Percentiles rank a stretch among this genome's conserved stretches.
phyloP scores from a whole-genome alignment of 257 asterid genomes.

The Plantago major region DNA sequence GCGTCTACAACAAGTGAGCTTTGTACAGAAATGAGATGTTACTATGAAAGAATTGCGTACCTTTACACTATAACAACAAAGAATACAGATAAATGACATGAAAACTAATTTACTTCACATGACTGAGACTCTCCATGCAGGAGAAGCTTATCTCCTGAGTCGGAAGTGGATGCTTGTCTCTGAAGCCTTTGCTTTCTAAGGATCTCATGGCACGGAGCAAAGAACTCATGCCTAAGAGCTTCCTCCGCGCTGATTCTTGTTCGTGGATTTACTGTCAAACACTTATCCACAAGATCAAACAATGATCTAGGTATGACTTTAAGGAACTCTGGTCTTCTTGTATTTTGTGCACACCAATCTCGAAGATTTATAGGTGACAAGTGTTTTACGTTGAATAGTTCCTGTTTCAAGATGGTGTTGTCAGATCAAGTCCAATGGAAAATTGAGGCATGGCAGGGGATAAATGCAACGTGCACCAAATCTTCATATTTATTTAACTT shows the following conservation, averaged over 20 bases:
- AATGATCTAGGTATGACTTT: slow-evolving; percentile 56
- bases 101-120: slow-evolving; percentile 17
- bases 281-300: slow-evolving; percentile 74
- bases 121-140: slow-evolving; percentile 25
- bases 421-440: slow-evolving; percentile 13
- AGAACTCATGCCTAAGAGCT: slow-evolving; percentile 73
- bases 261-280: slow-evolving; percentile 76
- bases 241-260: slow-evolving; percentile 83
- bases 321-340: slow-evolving; percentile 55
- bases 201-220: slow-evolving; percentile 48
- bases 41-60: not conserved
- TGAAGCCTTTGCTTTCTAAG: slow-evolving; percentile 45
- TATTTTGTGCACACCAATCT: slow-evolving; percentile 72
- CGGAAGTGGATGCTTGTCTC: slow-evolving; percentile 34
- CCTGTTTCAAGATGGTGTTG: slow-evolving; percentile 43
- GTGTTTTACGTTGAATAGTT: slow-evolving; percentile 53
- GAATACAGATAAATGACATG: not conserved
- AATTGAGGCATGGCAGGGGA: not conserved
- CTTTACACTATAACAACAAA: slow-evolving; percentile 1
- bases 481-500: too few species aligned
- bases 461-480: too few species aligned
- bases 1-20: not conserved
- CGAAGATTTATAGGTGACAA: slow-evolving; percentile 44
- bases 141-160: slow-evolving; percentile 13
- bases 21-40: slow-evolving; percentile 5